Percentiles rank a stretch among this genome's conserved stretches.
These are phyloP conservation scores for Chaetomium tenue DNA, from an alignment of 495 filamentous ascomycete species.

Conservation along the genomic window DNA sequence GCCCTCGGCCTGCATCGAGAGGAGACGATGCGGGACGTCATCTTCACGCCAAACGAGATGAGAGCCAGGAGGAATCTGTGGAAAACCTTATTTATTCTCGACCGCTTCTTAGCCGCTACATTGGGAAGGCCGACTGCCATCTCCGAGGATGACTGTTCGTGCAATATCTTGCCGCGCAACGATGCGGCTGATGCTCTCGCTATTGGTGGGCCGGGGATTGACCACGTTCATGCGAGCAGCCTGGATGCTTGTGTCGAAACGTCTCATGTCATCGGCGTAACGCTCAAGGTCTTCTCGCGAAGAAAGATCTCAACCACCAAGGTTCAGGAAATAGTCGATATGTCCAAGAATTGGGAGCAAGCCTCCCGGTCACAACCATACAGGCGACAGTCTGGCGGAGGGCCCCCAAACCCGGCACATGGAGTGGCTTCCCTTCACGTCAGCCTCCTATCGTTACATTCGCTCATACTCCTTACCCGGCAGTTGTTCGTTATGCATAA, in stretches of 20 bases:
- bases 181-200: slow-evolving; percentile 42
- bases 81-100: slow-evolving; percentile 61
- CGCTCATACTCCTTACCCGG: slow-evolving; percentile 67
- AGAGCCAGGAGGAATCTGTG: slow-evolving; percentile 54
- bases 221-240: slow-evolving; percentile 35
- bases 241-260: slow-evolving; percentile 56
- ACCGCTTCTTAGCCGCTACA: slow-evolving; percentile 59
- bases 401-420: slow-evolving; percentile 48
- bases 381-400: slow-evolving; percentile 48
- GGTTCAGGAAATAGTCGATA: slow-evolving; percentile 64
- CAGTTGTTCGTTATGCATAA: slow-evolving; percentile 63
- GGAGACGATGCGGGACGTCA: slow-evolving; percentile 52
- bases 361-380: slow-evolving; percentile 47
- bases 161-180: slow-evolving; percentile 41
- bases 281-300: slow-evolving; percentile 67
- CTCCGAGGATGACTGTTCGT: slow-evolving; percentile 59
- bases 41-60: slow-evolving; percentile 48
- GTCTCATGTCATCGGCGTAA: slow-evolving; percentile 63
- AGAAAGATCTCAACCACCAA: slow-evolving; percentile 65
- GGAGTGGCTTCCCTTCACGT: slow-evolving; percentile 65
- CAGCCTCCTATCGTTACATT: slow-evolving; percentile 70
- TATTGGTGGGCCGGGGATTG: slow-evolving; percentile 28
- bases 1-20: slow-evolving; percentile 61
- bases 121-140: slow-evolving; percentile 61
- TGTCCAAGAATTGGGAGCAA: slow-evolving; percentile 50